These are phyloP conservation scores for Ophiocordyceps sinensis DNA, from an alignment of 2,329 filamentous ascomycete genomes.

Conservation along the genomic window DNA sequence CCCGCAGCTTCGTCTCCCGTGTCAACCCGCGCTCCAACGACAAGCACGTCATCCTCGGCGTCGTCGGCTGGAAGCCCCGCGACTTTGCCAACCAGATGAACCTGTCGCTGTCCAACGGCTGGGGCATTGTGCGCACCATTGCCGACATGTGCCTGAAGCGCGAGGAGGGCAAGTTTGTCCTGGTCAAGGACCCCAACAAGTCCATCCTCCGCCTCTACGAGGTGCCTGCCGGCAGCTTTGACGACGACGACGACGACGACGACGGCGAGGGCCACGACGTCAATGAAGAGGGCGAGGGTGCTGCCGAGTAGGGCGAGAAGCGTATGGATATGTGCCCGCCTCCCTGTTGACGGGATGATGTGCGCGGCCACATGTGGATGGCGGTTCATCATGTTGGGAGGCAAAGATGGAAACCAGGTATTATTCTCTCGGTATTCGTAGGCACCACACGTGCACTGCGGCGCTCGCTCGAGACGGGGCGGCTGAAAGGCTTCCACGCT, in stretches of 20 bases:
- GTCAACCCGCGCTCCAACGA: slow-evolving; percentile 84
- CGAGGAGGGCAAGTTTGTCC: slow-evolving; percentile 39
- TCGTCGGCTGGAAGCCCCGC: slow-evolving; percentile 93
- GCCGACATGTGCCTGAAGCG: slow-evolving; percentile 81
- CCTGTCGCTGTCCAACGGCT: slow-evolving; percentile 88
- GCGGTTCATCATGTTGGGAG: no score
- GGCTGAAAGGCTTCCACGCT: no score
- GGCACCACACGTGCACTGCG: no score
- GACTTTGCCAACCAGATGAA: slow-evolving; percentile 99
- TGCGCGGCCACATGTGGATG: no score
- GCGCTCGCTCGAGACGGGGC: no score
- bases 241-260: slow-evolving; percentile 70
- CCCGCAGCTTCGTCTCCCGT: slow-evolving; percentile 75
- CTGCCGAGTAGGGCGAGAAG: slow-evolving; percentile 13
- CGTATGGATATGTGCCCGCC: no score
- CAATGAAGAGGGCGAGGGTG: slow-evolving; percentile 12
- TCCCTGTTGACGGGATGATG: no score
- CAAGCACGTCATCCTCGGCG: slow-evolving; percentile 88
- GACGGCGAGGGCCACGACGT: slow-evolving; percentile 33
- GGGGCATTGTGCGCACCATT: slow-evolving; percentile 97
- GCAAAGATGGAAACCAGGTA: no score
- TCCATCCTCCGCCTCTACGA: slow-evolving; percentile 84
- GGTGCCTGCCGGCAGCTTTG: slow-evolving; percentile 75
- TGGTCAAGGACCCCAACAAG: slow-evolving; percentile 54
- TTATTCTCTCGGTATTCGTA: no score